A percentile compares a stretch with the other conserved stretches of the same genome.
Evolutionary conservation across 345 rosid species (phyloP).

Genomic region (Salix udensis): DNA sequence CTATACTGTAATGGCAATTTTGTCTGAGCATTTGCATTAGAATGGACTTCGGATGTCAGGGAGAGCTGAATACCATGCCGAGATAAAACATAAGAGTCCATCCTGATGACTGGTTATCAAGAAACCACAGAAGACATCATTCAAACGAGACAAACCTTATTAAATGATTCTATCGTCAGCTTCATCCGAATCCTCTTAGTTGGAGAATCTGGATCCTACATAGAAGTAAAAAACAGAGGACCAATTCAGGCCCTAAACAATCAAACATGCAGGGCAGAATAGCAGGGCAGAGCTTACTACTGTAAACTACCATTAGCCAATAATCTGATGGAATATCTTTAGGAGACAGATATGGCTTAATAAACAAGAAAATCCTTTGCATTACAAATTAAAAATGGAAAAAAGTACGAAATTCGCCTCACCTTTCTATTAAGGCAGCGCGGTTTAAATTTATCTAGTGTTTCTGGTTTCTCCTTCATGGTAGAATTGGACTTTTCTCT

Average conservation of each 20-base stretch:
- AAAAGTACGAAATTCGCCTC: neutral
- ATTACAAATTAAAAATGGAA: neutral
- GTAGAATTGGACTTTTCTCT: slow-evolving; percentile 27
- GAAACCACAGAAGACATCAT: neutral
- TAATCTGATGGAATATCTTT: no score
- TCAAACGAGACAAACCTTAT: slow-evolving; percentile 25
- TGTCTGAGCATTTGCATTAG: slow-evolving; percentile 16
- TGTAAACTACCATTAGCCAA: no score
- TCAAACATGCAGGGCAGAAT: neutral
- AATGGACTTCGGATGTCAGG: slow-evolving; percentile 27
- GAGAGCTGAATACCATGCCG: slow-evolving; percentile 39
- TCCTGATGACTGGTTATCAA: neutral
- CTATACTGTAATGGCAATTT: slow-evolving; percentile 15
- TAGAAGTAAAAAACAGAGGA: slow-evolving; percentile 7
- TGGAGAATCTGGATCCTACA: slow-evolving; percentile 29
- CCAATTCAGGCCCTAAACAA: neutral
- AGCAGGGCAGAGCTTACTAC: no score
- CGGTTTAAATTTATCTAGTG: slow-evolving; percentile 17
- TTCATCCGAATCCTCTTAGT: slow-evolving; percentile 16
- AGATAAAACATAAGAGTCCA: neutral
- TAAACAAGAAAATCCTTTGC: no score
- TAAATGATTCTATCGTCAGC: slow-evolving; percentile 33
- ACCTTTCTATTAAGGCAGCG: slow-evolving; percentile 38
- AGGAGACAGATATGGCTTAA: no score
- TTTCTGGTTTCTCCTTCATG: slow-evolving; percentile 30